Conservation (phyloP, 2,329 filamentous ascomycete species). For the Neofusicoccum parvum region DNA sequence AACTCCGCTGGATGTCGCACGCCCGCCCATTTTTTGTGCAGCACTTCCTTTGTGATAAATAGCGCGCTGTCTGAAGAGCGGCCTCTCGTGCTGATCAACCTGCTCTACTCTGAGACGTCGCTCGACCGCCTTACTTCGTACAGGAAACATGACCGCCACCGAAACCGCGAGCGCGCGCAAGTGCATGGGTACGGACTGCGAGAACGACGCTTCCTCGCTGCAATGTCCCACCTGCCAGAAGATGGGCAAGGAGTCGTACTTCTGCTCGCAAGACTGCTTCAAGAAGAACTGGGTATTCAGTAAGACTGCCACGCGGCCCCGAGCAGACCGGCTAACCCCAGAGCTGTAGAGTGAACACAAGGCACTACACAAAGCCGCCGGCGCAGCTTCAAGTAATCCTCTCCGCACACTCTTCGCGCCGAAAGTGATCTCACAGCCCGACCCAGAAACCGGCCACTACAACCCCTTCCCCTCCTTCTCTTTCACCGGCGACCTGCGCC, state of each 20-base stretch:
- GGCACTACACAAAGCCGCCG: conserved; percentile 75
- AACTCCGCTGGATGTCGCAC: conserved; percentile 1
- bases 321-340: conserved; percentile 24
- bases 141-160: conserved; percentile 30
- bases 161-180: conserved; percentile 58
- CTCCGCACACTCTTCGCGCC: conserved; percentile 75
- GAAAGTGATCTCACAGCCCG: conserved; percentile 85
- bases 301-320: conserved; percentile 27
- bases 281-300: conserved; percentile 90
- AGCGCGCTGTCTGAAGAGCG: background rate
- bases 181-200: conserved; percentile 82
- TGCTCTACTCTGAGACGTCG: background rate
- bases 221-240: conserved; percentile 97
- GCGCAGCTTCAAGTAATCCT: conserved; percentile 54
- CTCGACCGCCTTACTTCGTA: background rate
- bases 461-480: conserved; percentile 90
- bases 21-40: background rate
- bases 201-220: conserved; percentile 79
- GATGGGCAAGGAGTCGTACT: conserved; percentile 86
- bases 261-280: conserved; percentile 98
- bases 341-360: conserved; percentile 75
- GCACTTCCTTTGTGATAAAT: background rate
- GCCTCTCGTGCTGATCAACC: background rate
- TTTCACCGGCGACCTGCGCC: conserved; percentile 79
- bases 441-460: conserved; percentile 84